Conservation (phyloP, 441 rosid species). For the Viola pubescens region DNA sequence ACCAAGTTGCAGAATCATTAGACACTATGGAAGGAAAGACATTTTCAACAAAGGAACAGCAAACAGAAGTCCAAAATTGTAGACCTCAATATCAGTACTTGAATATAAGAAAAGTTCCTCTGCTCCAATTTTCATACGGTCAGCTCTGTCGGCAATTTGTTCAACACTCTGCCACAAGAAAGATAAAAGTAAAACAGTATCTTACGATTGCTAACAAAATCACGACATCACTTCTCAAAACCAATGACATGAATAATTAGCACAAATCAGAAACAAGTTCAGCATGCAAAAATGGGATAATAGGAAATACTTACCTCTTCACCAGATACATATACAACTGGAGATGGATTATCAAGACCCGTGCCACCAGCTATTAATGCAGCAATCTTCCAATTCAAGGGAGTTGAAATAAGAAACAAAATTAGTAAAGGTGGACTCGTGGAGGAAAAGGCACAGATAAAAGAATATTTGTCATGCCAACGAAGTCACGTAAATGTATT, state of each 20-base stretch:
- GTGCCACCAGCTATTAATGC: conserved; percentile 56
- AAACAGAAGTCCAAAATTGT: conserved; percentile 8
- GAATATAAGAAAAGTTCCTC: conserved; percentile 71
- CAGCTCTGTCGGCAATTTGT: conserved; percentile 88
- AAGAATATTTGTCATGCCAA: neutral
- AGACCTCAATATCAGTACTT: conserved; percentile 86
- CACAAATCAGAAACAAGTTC: neutral
- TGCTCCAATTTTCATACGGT: conserved; percentile 55
- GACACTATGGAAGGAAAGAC: no score
- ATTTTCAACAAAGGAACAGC: neutral
- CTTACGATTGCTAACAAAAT: neutral
- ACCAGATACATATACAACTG: conserved; percentile 87
- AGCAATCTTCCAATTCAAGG: conserved; percentile 54
- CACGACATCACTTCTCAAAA: neutral
- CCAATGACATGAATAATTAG: neutral
- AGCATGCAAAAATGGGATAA: neutral
- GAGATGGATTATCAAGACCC: conserved; percentile 42
- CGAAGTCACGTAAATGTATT: neutral
- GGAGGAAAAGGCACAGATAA: neutral
- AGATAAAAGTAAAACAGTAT: conserved; percentile 11
- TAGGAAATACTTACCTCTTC: conserved; percentile 62
- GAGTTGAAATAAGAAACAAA: neutral
- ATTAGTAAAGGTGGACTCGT: neutral
- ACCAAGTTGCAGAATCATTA: neutral
- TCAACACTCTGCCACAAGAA: conserved; percentile 63